Conservation (phyloP, 2,329 filamentous ascomycete species). For the Tolypocladium cylindrosporum region DNA sequence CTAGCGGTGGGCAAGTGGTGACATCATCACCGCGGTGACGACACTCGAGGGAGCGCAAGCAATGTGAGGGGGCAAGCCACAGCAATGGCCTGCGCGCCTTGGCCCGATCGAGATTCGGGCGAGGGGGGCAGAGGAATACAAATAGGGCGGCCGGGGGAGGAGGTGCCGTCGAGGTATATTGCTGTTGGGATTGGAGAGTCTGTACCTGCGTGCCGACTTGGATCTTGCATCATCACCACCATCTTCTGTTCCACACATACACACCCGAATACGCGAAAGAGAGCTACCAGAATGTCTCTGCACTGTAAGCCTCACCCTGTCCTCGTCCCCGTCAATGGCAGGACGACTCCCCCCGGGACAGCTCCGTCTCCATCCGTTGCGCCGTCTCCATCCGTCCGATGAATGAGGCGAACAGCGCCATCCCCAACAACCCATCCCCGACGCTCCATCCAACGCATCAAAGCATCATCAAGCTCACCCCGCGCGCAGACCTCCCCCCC, state of each 20-base stretch:
- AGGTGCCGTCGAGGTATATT: not conserved
- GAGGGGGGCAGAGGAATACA: not conserved
- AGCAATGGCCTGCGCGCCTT: not conserved
- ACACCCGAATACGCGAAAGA: not conserved
- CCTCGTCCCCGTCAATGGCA: not conserved
- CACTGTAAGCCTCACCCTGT: conserved; percentile 36
- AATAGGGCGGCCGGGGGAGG: not conserved
- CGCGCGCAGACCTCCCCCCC: conserved; percentile 45
- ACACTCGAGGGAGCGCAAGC: not conserved
- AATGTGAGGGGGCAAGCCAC: not conserved
- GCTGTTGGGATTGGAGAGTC: not conserved
- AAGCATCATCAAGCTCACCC: not conserved
- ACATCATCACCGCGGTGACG: conserved; percentile 19
- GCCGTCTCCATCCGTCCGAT: not conserved
- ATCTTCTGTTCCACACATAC: not conserved
- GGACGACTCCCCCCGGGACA: too few relatives aligned
- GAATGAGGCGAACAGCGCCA: not conserved
- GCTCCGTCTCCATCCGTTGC: not conserved
- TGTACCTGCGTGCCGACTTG: not conserved
- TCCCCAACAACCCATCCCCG: not conserved
- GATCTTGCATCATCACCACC: conserved; percentile 3
- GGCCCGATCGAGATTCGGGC: conserved; percentile 12
- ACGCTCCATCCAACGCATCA: not conserved
- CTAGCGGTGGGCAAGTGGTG: conserved; percentile 17
- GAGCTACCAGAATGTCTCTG: conserved; percentile 41